Conservation (phyloP, 495 filamentous ascomycete genomes). For the Tuber umbilicatum region DNA sequence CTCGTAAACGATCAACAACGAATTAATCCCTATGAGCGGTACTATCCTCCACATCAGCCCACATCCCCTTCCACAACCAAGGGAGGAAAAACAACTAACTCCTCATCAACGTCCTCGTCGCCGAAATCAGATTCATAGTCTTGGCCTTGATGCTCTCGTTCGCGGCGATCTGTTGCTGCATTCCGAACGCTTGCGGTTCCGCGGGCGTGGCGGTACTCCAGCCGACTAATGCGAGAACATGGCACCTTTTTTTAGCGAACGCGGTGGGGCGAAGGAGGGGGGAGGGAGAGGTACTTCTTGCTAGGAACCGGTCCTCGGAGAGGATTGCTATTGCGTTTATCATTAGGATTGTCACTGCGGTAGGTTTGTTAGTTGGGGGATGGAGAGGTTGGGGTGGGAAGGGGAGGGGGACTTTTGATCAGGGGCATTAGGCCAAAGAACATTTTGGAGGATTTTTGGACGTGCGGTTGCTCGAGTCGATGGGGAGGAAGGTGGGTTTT, state of each 20-base stretch:
- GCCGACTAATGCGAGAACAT: constrained; percentile 41
- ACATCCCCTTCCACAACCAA: constrained; percentile 12
- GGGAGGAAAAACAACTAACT: constrained; percentile 54
- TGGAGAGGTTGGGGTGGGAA: background rate
- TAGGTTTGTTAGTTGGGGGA: constrained; percentile 25
- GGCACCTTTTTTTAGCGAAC: background rate
- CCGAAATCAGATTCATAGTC: constrained; percentile 79
- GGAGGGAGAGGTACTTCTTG: constrained; percentile 62
- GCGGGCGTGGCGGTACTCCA: constrained; percentile 52
- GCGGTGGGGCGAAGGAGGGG: background rate
- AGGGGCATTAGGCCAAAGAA: constrained; percentile 38
- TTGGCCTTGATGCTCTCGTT: constrained; percentile 70
- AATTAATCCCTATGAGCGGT: constrained; percentile 89
- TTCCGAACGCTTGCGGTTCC: constrained; percentile 30
- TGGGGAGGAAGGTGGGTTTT: background rate
- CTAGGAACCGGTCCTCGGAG: constrained; percentile 95
- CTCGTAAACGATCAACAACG: constrained; percentile 81
- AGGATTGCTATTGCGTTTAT: constrained; percentile 92
- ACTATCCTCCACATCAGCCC: constrained; percentile 50
- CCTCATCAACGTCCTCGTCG: constrained; percentile 87
- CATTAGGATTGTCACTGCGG: constrained; percentile 58
- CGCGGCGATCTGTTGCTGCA: constrained; percentile 18
- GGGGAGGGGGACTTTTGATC: constrained; percentile 31
- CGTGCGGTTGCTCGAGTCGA: background rate
- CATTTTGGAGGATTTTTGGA: constrained; percentile 18